Evolutionary conservation across 164 flowering plant species (phyloP), one percentile per base, ranked within the genome.

Genomic region (Tetracentron sinense): DNA sequence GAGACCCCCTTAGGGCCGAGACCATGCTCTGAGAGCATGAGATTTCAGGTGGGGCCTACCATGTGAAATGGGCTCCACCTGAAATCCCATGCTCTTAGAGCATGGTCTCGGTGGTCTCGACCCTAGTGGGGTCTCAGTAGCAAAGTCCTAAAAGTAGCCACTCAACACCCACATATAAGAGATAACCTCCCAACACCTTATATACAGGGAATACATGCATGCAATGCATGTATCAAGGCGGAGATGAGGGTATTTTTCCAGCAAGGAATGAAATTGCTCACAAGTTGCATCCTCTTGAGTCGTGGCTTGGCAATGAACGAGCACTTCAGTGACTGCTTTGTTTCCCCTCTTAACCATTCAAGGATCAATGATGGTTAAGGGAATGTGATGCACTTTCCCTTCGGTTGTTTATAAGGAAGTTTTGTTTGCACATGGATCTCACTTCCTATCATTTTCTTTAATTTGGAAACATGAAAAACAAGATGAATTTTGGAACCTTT

Each of bases 391-490:
- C 46, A 42, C 7, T 7, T 42, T 42, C 10, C 7, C 7, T n/a
- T 42, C 46, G 15, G 7, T 15, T 7, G 46, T 7, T 15, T 7
- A 7, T 15, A 15, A 7, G 46, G 46, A 42, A 15, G 46, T 42
- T 42, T 7, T 7, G 10, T 42, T 15, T 7, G 15, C 7, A 42
- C 15, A 7, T 7, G 46, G 46, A 15, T 7, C 10, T 42, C 10
- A 42, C 10, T 7, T 7, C 46, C 46, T 15, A 42, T 7, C 7
- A 7, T 7, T 42, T 42, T 42, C 10, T 48, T 46, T 5, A 61
- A 31, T 7, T 2, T 12, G 4, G 59, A 54, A 33, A 63, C 67
- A 42, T 63, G 67, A 28, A 63, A 63, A 5, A 63, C 57, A 1
- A 51, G 50, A 16, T 63, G 67, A 54, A 63, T 38, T 26, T 15